Percentiles rank a stretch among this genome's conserved stretches.
These are phyloP conservation scores for Ceratobasidium sp. DNA, from an alignment of 1,284 basidiomycete species.

Conservation along the genomic window DNA sequence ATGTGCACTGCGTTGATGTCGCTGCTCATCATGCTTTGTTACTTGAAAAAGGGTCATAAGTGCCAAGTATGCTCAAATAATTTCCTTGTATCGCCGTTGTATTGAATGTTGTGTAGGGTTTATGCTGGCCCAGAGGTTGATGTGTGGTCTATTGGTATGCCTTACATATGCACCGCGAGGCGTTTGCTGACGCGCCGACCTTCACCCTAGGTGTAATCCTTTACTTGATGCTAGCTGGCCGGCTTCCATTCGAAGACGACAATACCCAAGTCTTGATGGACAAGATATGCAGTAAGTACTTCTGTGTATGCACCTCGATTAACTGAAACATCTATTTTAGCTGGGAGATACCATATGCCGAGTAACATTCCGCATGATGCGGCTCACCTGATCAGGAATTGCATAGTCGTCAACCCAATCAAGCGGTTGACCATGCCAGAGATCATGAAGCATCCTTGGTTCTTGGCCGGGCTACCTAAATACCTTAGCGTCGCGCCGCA, in stretches of 20 bases:
- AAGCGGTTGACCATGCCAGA: constrained; percentile 91
- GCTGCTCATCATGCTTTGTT: constrained; percentile 59
- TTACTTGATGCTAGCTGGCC: constrained; percentile 92
- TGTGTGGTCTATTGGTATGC: constrained; percentile 80
- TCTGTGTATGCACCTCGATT: not conserved
- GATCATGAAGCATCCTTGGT: constrained; percentile 89
- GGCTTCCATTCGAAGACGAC: constrained; percentile 94
- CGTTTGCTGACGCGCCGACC: not conserved
- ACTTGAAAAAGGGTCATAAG: constrained; percentile 27
- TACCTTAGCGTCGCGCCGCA: constrained; percentile 87
- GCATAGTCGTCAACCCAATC: constrained; percentile 91
- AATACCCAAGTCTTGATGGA: constrained; percentile 90
- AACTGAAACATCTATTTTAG: constrained; percentile 52
- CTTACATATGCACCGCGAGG: not conserved
- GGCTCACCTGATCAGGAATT: constrained; percentile 76
- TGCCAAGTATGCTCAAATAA: constrained; percentile 5
- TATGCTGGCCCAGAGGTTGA: constrained; percentile 97
- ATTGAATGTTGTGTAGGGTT: constrained; percentile 53
- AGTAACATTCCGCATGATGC: constrained; percentile 79
- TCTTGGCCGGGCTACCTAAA: constrained; percentile 79
- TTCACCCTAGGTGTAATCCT: constrained; percentile 74
- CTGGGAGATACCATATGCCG: constrained; percentile 86
- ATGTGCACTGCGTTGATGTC: not conserved
- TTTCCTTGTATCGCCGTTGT: not conserved
- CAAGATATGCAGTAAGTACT: constrained; percentile 64